Evolutionary conservation across 2,329 filamentous ascomycete genomes (phyloP).

Genomic region (Aspergillus sp.): DNA sequence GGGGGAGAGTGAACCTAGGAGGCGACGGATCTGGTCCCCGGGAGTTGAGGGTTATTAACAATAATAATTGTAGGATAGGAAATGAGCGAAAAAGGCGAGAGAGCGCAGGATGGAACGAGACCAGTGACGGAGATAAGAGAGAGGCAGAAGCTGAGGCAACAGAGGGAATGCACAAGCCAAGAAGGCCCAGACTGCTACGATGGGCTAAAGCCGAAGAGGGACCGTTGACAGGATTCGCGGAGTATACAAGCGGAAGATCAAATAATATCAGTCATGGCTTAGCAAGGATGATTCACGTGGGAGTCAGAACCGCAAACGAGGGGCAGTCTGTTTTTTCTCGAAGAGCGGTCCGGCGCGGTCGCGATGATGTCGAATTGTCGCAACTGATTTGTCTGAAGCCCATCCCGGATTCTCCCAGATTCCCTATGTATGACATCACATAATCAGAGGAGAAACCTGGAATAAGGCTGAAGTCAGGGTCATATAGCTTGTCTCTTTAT

Average conservation of each 20-base stretch:
- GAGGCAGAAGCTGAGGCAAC: not conserved
- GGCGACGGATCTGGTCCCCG: not conserved
- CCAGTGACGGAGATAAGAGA: constrained; percentile 3
- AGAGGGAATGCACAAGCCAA: constrained; percentile 5
- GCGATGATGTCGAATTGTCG: constrained; percentile 7
- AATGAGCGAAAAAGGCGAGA: not conserved
- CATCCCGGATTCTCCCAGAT: constrained; percentile 4
- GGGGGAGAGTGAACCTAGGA: not conserved
- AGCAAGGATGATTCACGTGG: not conserved
- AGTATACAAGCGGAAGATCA: not conserved
- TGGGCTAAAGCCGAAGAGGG: not conserved
- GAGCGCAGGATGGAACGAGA: not conserved
- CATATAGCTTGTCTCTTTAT: constrained; percentile 1
- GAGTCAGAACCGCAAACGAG: not conserved
- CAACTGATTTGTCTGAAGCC: not conserved
- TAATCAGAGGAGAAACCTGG: not conserved
- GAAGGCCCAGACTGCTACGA: constrained; percentile 9
- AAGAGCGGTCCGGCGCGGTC: not conserved
- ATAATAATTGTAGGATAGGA: not conserved
- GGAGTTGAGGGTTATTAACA: not conserved
- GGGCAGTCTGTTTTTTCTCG: not conserved
- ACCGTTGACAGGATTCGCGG: not conserved
- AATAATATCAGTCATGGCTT: not conserved
- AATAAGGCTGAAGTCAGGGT: constrained; percentile 3
- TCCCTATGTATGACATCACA: constrained; percentile 3